Conservation (phyloP, 305 asterid genomes). For the Fraxinus floribunda region DNA sequence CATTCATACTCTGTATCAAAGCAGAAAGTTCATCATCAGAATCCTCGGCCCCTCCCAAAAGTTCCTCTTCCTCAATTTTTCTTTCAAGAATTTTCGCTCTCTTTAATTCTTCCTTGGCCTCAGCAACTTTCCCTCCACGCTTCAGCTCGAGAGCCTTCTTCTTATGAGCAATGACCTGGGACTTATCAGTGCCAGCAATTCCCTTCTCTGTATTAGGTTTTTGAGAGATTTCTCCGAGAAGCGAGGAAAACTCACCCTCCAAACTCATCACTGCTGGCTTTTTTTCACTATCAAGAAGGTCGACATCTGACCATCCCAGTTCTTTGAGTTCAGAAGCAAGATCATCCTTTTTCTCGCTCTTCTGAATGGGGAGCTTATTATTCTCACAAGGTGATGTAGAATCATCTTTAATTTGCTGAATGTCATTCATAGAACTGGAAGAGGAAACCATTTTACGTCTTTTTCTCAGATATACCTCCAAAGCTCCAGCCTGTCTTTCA, state of each 20-base stretch:
- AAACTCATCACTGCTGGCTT: slow-evolving; percentile 54
- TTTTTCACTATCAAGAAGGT: slow-evolving; percentile 59
- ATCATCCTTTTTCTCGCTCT: slow-evolving; percentile 63
- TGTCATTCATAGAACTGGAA: slow-evolving; percentile 44
- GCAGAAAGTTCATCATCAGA: slow-evolving; percentile 86
- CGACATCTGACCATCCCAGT: slow-evolving; percentile 93
- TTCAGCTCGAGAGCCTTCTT: slow-evolving; percentile 87
- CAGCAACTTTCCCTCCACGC: slow-evolving; percentile 78
- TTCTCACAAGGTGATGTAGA: slow-evolving; percentile 34
- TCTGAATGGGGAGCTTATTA: slow-evolving; percentile 37
- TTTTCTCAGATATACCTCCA: slow-evolving; percentile 74
- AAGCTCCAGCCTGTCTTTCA: slow-evolving; percentile 87
- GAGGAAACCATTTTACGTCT: slow-evolving; percentile 65
- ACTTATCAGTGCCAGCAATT: slow-evolving; percentile 44
- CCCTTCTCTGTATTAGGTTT: slow-evolving; percentile 51
- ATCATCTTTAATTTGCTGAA: slow-evolving; percentile 41
- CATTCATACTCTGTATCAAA: slow-evolving; percentile 58
- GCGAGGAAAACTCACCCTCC: slow-evolving; percentile 87
- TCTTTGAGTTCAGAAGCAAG: slow-evolving; percentile 81
- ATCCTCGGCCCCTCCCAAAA: slow-evolving; percentile 74
- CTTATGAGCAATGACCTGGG: slow-evolving; percentile 79
- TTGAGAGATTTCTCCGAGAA: slow-evolving; percentile 61
- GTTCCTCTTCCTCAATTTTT: slow-evolving; percentile 90
- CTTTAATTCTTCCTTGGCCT: slow-evolving; percentile 94
- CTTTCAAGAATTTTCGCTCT: slow-evolving; percentile 86